A percentile compares a stretch with the other conserved stretches of the same genome.
phyloP scores from a whole-genome alignment of 108 stramenopile genomes.

The Cyclotella kingstonii region DNA sequence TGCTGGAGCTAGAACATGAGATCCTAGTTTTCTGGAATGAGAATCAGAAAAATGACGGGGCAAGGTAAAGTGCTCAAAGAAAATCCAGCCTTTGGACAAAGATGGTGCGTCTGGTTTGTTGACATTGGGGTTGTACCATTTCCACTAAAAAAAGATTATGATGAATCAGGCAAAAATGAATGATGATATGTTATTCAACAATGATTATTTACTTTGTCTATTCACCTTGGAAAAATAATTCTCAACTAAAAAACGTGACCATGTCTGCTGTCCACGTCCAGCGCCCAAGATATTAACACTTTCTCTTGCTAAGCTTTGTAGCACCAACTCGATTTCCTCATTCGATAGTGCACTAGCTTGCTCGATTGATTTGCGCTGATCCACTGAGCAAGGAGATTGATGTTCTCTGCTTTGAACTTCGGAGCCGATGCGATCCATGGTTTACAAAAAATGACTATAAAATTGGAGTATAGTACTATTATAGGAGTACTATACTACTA shows the following conservation, averaged over 20 bases:
- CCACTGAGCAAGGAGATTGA: no score
- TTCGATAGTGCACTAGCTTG: not conserved
- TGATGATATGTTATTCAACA: not conserved
- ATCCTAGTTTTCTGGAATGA: not conserved
- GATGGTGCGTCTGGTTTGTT: slow-evolving; percentile 37
- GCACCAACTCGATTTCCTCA: slow-evolving; percentile 12
- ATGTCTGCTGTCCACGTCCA: slow-evolving; percentile 43
- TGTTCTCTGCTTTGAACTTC: no score
- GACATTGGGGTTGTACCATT: slow-evolving; percentile 64
- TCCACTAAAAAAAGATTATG: slow-evolving; percentile 9
- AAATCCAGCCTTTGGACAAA: slow-evolving; percentile 60
- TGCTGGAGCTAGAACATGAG: slow-evolving; percentile 53
- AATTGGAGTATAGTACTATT: no score
- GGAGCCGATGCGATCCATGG: no score
- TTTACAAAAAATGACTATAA: no score
- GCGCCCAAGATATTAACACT: not conserved
- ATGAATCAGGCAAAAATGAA: not conserved
- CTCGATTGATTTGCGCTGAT: no score
- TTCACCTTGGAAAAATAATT: slow-evolving; percentile 19
- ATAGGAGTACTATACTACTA: no score
- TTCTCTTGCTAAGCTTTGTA: slow-evolving; percentile 2
- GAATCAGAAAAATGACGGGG: slow-evolving; percentile 51
- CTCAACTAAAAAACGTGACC: slow-evolving; percentile 54
- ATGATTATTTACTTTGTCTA: not conserved
- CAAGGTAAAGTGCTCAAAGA: slow-evolving; percentile 71